Base-by-base conservation (phyloP, 331 rosid genomes). In the Telfairia occidentalis region DNA sequence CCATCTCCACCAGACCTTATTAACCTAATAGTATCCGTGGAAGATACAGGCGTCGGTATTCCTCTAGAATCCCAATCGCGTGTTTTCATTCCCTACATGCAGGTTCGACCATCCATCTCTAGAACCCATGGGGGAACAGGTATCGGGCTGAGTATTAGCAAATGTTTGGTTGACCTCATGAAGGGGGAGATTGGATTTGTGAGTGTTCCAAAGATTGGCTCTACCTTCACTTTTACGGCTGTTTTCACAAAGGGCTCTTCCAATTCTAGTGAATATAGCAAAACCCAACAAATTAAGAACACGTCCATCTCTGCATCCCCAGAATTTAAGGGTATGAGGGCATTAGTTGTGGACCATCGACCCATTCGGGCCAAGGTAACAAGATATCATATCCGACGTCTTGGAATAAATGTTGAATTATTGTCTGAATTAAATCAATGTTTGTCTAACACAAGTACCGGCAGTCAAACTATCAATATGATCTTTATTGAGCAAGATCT, bases 51-150 rank as follows among this genome's bases (percentile, higher is more conserved):
- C n/a, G 83, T 75, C 2, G 91, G 95, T 50, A 89, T 89, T 64
- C 91, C 95, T 61, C 5, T 49, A n/a, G 91, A 89, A 52, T 86
- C 90, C 9, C 91, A 89, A 76, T 29, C 88, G 21, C 84, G 86
- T n/a, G 75, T 89, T 40, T 89, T 89, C 84, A 89, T 87, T 79
- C 94, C 89, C 63, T 89, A 87, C 83, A 89, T 89, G 94, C 94
- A 89, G 76, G 91, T 89, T 29, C 86, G 89, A 73, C 88, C 91
- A 28, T 87, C 94, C 43, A 87, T 84, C 73, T 87, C 91, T 28
- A 86, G 94, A 70, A 89, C 85, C 5, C 86, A 89, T 70, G 94
- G 91, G 48, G 94, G 94, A 66, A 89, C 94, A 9, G 94, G 94
- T 73, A 89, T 89, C 42, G 94, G 94, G 38, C 77, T 89, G 34